Evolutionary conservation across 225 moss, liverwort and hornwort species (phyloP).

Genomic region (Marchantia paleacea): DNA sequence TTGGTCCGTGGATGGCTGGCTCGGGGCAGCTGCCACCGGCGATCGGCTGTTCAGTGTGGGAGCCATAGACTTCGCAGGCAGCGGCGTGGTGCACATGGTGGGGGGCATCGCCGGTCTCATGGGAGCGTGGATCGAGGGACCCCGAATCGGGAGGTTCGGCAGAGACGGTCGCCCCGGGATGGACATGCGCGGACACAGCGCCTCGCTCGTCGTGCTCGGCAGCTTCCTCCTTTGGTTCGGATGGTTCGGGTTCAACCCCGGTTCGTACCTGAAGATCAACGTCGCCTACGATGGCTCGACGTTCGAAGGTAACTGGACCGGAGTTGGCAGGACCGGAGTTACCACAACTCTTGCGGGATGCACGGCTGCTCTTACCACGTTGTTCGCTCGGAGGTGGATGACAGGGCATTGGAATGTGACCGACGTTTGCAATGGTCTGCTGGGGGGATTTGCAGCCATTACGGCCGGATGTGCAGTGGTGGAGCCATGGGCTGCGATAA

Average conservation of each 20-base stretch:
- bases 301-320: conserved; percentile 53
- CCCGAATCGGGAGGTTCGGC: conserved; percentile 64
- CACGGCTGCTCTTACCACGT: conserved; percentile 55
- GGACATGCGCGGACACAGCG: conserved; percentile 59
- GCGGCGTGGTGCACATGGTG: conserved; percentile 78
- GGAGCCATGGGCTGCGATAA: conserved; percentile 63
- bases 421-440: conserved; percentile 66
- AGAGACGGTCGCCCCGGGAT: conserved; percentile 32
- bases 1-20: conserved; percentile 60
- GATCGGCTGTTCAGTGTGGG: conserved; percentile 47
- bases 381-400: conserved; percentile 56
- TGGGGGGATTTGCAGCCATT: conserved; percentile 77
- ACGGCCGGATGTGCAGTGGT: conserved; percentile 64
- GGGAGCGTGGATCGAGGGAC: conserved; percentile 69
- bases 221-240: conserved; percentile 81
- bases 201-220: conserved; percentile 67
- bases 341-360: conserved; percentile 64
- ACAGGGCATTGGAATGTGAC: conserved; percentile 72
- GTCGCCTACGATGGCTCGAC: conserved; percentile 23
- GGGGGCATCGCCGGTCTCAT: conserved; percentile 65
- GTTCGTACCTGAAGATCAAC: conserved; percentile 44
- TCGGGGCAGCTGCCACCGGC: conserved; percentile 28
- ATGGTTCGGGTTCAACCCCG: conserved; percentile 81
- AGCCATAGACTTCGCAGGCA: conserved; percentile 69
- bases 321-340: conserved; percentile 60